A percentile compares a stretch with the other conserved stretches of the same genome.
Conservation (phyloP, 306 rosid species). For the Ochetophila trinervis region DNA sequence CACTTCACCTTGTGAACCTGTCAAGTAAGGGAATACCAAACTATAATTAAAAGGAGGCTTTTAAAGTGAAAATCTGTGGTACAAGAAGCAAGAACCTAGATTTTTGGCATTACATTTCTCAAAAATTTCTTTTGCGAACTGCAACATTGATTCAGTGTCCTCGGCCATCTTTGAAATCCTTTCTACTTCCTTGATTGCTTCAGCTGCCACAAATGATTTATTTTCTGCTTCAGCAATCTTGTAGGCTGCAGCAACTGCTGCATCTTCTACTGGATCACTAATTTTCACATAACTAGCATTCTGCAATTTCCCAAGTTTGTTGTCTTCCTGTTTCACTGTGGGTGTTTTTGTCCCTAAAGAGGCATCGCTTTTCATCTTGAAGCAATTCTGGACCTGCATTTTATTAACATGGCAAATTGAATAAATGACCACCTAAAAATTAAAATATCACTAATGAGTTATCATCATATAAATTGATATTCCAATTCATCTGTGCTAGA, state of each 20-base stretch:
- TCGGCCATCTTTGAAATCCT: slow-evolving; percentile 36
- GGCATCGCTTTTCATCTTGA: slow-evolving; percentile 22
- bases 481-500: too few species aligned
- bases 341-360: slow-evolving; percentile 11
- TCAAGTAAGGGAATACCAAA: slow-evolving; percentile 4
- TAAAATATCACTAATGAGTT: too few species aligned
- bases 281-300: not conserved
- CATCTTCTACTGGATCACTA: slow-evolving; percentile 26
- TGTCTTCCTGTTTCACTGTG: slow-evolving; percentile 14
- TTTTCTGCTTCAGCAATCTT: slow-evolving; percentile 46
- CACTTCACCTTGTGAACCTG: slow-evolving; percentile 41
- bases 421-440: not conserved
- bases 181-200: slow-evolving; percentile 39
- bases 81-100: not conserved
- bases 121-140: slow-evolving; percentile 30
- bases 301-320: slow-evolving; percentile 16
- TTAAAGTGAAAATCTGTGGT: not conserved
- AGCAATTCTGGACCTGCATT: slow-evolving; percentile 36
- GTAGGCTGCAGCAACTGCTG: slow-evolving; percentile 28
- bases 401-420: not conserved
- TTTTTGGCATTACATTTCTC: slow-evolving; percentile 30
- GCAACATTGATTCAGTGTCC: slow-evolving; percentile 28
- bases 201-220: slow-evolving; percentile 36
- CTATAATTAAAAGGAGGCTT: slow-evolving; percentile 2
- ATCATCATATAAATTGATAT: too few species aligned